These are phyloP conservation scores for Flaveria linearis DNA, from an alignment of 129 eudicot genomes.

Conservation along the genomic window DNA sequence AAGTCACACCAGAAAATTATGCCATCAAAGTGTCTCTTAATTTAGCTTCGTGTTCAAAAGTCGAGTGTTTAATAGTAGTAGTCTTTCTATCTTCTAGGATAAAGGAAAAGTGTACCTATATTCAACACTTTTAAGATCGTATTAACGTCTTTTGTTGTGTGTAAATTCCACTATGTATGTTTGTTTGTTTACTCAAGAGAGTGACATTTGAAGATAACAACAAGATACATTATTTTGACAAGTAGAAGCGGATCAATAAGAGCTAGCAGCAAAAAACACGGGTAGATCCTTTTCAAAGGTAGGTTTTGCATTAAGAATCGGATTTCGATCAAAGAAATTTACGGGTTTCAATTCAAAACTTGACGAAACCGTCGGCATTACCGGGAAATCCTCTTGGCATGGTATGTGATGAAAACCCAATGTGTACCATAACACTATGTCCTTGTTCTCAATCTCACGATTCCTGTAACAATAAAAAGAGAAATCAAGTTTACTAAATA, in stretches of 20 bases:
- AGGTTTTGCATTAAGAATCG: slow-evolving; percentile 36
- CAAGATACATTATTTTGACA: no score
- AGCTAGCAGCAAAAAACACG: slow-evolving; percentile 25
- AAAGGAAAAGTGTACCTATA: no score
- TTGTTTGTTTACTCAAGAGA: no score
- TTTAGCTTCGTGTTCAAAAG: no score
- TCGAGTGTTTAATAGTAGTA: no score
- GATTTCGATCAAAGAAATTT: slow-evolving; percentile 65
- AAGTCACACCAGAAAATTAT: no score
- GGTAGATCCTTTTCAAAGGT: slow-evolving; percentile 35
- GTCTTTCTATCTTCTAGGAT: no score
- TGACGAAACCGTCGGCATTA: slow-evolving; percentile 64
- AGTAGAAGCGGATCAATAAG: slow-evolving; percentile 10
- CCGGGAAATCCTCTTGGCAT: slow-evolving; percentile 61
- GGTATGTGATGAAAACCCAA: slow-evolving; percentile 70
- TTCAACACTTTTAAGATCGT: no score
- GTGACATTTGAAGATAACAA: no score
- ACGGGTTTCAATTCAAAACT: slow-evolving; percentile 66
- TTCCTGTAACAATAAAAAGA: slow-evolving; percentile 37
- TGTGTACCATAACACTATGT: slow-evolving; percentile 63
- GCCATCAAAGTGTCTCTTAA: no score
- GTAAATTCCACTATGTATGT: no score
- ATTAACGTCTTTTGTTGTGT: no score
- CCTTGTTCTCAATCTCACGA: slow-evolving; percentile 53
- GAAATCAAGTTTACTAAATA: not conserved